Base-by-base conservation (phyloP, 1,284 basidiomycete species). In the Ustilago hordei region DNA sequence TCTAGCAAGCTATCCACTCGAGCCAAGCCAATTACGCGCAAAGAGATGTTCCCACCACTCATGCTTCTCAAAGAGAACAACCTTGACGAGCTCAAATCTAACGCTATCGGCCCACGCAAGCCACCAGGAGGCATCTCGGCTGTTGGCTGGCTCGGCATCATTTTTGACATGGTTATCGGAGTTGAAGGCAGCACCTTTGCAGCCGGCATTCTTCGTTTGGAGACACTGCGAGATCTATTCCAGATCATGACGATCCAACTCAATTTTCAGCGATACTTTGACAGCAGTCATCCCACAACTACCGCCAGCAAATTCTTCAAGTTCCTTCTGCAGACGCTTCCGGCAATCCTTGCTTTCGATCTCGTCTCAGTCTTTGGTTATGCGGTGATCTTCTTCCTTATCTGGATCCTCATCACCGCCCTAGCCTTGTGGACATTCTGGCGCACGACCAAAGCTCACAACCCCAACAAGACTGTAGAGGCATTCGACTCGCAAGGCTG, bases 31-130 rank as follows among this genome's bases (percentile, higher is more conserved):
- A 17, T 74, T 12, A 81, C 74, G 15, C 70, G 78, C 38, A 59
- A 57, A 31, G 66, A 80, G 19, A 80, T 80, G 71, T 82, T 84
- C 61, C 81, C 82, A 17, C 82, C 82, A 2, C 71, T 84, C 45
- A 81, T 81, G 81, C 70, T 84, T 8, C 75, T 84, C 47, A 75
- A 73, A 53, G 67, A 74, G 1, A 76, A 66, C 55, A 74, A 48
- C 28, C 68, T 84, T 23, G 72, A 79, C 65, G 82, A 84, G 67
- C 80, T 84, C 78, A 84, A 84, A 55, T 80, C 79, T 15, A 84
- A 84, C 43, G 81, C 82, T 23, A 81, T 82, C 55, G 82, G 82
- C 28, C 81, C 82, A 8, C 52, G 82, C 12, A 77, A 64, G 41
- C 82, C 81, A 17, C 81, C 82, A 6, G 79, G 79, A 4, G 77